These are phyloP conservation scores for Collybia nuda DNA, from an alignment of 768 basidiomycete species.

Conservation along the genomic window DNA sequence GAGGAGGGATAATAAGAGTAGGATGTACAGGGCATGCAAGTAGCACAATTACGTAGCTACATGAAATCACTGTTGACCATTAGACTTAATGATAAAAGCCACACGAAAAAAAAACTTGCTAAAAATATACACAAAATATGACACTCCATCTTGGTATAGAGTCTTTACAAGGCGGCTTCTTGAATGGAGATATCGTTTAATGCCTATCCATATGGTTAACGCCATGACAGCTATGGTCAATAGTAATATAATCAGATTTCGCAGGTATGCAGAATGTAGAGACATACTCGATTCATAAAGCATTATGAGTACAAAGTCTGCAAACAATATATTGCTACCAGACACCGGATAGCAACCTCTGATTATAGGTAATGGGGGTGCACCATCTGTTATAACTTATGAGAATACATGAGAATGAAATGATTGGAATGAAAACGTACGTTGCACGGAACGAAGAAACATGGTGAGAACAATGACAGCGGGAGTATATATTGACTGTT, in stretches of 20 bases:
- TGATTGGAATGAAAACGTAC: background rate
- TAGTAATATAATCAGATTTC: background rate
- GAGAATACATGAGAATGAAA: background rate
- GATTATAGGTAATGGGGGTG: conserved; percentile 7
- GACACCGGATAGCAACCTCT: conserved; percentile 10
- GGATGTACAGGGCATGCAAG: conserved; percentile 3
- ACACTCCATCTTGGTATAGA: conserved; percentile 2
- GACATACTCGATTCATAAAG: conserved; percentile 4
- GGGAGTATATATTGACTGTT: conserved; percentile 5
- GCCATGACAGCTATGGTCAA: background rate
- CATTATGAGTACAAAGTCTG: conserved; percentile 7
- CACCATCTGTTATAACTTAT: conserved; percentile 1
- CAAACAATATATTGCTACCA: conserved; percentile 8
- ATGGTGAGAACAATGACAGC: conserved; percentile 5
- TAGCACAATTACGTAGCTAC: conserved; percentile 2
- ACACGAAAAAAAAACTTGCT: too few species aligned
- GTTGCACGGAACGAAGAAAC: conserved; percentile 7
- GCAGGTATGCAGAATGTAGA: background rate
- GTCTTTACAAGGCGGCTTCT: background rate
- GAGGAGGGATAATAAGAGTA: background rate
- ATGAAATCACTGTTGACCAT: conserved; percentile 2
- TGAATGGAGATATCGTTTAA: conserved; percentile 4
- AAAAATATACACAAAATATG: too few species aligned
- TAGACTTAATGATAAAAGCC: too few species aligned
- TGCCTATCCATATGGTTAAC: background rate